Base-by-base conservation (phyloP, 352 stramenopile species). In the Pythium folliculosum region DNA sequence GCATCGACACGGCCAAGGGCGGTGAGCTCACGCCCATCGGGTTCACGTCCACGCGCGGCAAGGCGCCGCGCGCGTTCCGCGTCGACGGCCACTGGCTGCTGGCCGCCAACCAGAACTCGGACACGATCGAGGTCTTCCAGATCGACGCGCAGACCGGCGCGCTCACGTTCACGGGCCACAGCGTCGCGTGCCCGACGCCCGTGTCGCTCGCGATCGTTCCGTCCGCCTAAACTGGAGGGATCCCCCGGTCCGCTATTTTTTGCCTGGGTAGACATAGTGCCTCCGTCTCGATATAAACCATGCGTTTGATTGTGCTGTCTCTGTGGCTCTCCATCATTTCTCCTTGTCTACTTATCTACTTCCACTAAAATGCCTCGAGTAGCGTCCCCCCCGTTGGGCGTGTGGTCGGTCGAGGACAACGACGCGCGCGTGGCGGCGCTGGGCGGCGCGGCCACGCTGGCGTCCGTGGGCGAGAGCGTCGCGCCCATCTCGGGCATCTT, bases 371-470 rank as follows among this genome's bases (percentile, higher is more conserved):
- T 67, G 64, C 57, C 64, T 8, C 56, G 56, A 10, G 27, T 32
- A 19, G 45, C 58, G 22, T 43, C 49, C 3, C 40, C 50, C 16
- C 51, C 58, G 30, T 52, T 72, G 6, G 67, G 67, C 30, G 56
- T 89, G 14, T 91, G 85, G 82, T 86, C 74, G 12, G 60, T 71
- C 3, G 72, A 81, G 30, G 67, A 38, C n/a, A 93, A 91, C 45
- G 74, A 78, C 30, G 47, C 63, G 21, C 78, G 73, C 8, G 69
- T 69, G 22, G 14, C 63, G 60, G 57, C 55, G 53, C 13, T 69
- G 51, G 13, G 60, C 5, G 49, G 21, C n/a, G 21, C 12, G 61
- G 52, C n/a, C 47, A 81, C 43, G 59, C 51, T 60, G 55, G 58
- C 16, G 70, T 74, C 49, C 3, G 44, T 69, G 17, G 51, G 61